Conservation (phyloP, 257 asterid genomes). For the Cinchona pubescens region DNA sequence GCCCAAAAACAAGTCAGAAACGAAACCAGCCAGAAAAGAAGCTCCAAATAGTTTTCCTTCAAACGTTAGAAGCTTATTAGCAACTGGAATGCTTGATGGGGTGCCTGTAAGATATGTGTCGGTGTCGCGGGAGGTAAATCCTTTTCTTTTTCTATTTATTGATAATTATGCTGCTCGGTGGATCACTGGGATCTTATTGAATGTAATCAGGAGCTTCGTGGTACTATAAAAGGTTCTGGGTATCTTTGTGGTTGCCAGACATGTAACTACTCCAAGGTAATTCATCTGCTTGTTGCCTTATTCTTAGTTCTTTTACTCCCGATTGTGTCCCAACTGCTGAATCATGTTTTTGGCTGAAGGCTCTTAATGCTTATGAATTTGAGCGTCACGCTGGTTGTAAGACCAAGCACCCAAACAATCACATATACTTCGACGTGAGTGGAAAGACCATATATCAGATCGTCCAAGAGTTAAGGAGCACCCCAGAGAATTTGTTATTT, state of each 20-base stretch:
- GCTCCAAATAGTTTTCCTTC: constrained; percentile 95
- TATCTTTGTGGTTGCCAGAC: constrained; percentile 87
- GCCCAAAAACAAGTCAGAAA: constrained; percentile 49
- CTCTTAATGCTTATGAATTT: constrained; percentile 84
- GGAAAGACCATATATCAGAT: constrained; percentile 92
- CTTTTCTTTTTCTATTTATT: constrained; percentile 7
- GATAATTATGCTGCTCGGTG: constrained; percentile 10
- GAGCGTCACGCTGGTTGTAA: constrained; percentile 93
- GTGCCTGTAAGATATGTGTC: constrained; percentile 83
- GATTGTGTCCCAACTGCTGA: neutral
- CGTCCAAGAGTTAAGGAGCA: constrained; percentile 88
- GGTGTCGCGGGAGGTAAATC: constrained; percentile 66
- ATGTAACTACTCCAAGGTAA: constrained; percentile 81
- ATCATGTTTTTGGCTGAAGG: constrained; percentile 37
- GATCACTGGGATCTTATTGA: constrained; percentile 19
- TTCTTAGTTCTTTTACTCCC: neutral
- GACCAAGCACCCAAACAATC: constrained; percentile 95
- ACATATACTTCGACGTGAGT: constrained; percentile 81
- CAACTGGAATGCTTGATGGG: constrained; percentile 94
- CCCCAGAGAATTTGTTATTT: constrained; percentile 66
- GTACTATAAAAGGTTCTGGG: constrained; percentile 86
- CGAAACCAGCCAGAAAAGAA: constrained; percentile 67
- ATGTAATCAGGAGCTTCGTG: constrained; percentile 66
- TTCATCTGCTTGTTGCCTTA: constrained; percentile 16
- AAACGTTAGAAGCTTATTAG: constrained; percentile 86